These are phyloP conservation scores for Debaryomyces psychrophilus DNA, from an alignment of 1,139 yeast genomes.

Conservation along the genomic window DNA sequence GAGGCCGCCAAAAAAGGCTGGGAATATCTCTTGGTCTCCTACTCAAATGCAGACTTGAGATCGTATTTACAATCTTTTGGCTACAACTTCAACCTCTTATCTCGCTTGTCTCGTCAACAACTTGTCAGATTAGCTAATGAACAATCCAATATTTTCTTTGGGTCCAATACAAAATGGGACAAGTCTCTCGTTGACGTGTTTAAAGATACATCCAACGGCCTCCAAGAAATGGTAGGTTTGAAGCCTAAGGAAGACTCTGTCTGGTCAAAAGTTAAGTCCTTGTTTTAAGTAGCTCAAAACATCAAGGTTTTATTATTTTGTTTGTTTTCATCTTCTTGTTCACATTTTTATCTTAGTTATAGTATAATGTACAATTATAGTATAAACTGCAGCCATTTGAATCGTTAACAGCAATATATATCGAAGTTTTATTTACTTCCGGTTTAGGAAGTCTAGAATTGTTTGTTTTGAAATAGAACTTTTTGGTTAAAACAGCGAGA, in stretches of 20 bases:
- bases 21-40: conserved; percentile 29
- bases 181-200: conserved; percentile 27
- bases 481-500: conserved; percentile 13
- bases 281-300: not conserved
- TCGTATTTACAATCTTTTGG: conserved; percentile 59
- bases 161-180: conserved; percentile 26
- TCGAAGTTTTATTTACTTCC: conserved; percentile 15
- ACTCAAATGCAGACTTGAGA: conserved; percentile 58
- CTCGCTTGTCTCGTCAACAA: conserved; percentile 45
- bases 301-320: not conserved
- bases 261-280: conserved; percentile 6
- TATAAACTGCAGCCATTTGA: not conserved
- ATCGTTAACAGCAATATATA: not conserved
- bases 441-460: conserved; percentile 22
- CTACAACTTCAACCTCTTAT: conserved; percentile 34
- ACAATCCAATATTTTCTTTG: conserved; percentile 36
- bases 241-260: conserved; percentile 14
- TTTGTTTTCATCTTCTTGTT: not conserved
- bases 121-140: conserved; percentile 50
- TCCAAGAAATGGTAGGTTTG: conserved; percentile 23
- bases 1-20: conserved; percentile 19
- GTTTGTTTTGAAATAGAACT: conserved; percentile 23
- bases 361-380: conserved; percentile 1
- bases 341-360: conserved; percentile 7
- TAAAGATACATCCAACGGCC: conserved; percentile 21